A percentile compares a stretch with the other conserved stretches of the same genome.
These are phyloP conservation scores for Ziziphus jujuba DNA, from an alignment of 306 rosid species.

Conservation along the genomic window DNA sequence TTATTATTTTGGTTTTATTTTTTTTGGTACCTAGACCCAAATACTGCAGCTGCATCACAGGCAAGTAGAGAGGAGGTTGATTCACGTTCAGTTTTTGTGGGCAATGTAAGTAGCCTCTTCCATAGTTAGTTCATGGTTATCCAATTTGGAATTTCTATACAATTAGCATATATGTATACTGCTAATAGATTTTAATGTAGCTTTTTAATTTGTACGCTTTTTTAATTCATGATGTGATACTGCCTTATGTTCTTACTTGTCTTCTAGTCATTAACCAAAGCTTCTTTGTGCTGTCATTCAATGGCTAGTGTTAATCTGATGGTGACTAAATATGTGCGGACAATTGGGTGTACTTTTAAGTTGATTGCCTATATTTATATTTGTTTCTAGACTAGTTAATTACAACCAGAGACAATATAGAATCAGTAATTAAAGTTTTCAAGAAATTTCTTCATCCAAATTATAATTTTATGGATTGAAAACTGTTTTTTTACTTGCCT, in stretches of 20 bases:
- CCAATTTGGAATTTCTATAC: not conserved
- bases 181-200: not conserved
- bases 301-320: not conserved
- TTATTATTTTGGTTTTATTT: no score
- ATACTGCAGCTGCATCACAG: constrained; percentile 58
- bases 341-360: not conserved
- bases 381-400: no score
- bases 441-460: not conserved
- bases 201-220: not conserved
- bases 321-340: not conserved
- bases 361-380: no score
- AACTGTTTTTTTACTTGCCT: not conserved
- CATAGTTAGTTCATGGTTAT: not conserved
- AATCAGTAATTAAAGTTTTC: not conserved
- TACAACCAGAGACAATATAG: not conserved
- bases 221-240: not conserved
- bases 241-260: not conserved
- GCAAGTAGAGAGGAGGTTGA: constrained; percentile 74
- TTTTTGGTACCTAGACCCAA: constrained; percentile 48
- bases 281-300: not conserved
- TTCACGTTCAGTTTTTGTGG: constrained; percentile 80
- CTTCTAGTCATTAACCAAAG: not conserved
- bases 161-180: not conserved
- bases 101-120: constrained; percentile 63
- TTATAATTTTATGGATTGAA: not conserved